phyloP scores from a whole-genome alignment of 495 filamentous ascomycete species.

The Aspergillus homomorphus region DNA sequence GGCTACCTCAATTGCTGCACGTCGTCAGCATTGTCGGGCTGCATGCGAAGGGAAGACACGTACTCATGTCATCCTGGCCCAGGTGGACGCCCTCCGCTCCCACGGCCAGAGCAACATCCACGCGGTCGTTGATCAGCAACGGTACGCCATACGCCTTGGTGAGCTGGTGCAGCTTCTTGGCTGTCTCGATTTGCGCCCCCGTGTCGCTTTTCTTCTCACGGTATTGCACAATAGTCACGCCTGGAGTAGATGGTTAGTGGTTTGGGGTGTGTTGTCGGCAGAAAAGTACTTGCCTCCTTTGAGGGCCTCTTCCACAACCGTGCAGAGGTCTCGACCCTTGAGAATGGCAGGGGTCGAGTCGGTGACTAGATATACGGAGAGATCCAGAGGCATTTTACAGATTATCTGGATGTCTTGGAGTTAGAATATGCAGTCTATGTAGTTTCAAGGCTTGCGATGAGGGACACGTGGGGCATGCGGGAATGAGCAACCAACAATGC shows the following conservation, averaged over 20 bases:
- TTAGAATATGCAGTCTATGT: not conserved
- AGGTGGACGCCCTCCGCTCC: conserved; percentile 90
- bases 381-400: conserved; percentile 43
- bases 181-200: conserved; percentile 64
- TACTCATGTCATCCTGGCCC: conserved; percentile 91
- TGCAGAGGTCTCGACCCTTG: conserved; percentile 62
- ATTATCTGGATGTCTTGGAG: not conserved
- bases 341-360: conserved; percentile 83
- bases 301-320: conserved; percentile 73
- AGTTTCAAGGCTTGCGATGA: not conserved
- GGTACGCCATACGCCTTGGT: conserved; percentile 68
- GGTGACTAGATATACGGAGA: conserved; percentile 84
- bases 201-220: conserved; percentile 86
- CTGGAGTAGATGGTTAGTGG: conserved; percentile 31
- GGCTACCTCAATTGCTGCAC: conserved; percentile 60
- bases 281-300: conserved; percentile 55
- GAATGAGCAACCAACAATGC: not conserved
- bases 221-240: conserved; percentile 85
- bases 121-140: conserved; percentile 91
- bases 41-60: conserved; percentile 18
- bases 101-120: conserved; percentile 84
- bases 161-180: conserved; percentile 64
- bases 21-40: conserved; percentile 2
- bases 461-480: not conserved
- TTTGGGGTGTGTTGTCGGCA: not conserved